Conservation (phyloP, 257 asterid genomes). For the Petrea volubilis region DNA sequence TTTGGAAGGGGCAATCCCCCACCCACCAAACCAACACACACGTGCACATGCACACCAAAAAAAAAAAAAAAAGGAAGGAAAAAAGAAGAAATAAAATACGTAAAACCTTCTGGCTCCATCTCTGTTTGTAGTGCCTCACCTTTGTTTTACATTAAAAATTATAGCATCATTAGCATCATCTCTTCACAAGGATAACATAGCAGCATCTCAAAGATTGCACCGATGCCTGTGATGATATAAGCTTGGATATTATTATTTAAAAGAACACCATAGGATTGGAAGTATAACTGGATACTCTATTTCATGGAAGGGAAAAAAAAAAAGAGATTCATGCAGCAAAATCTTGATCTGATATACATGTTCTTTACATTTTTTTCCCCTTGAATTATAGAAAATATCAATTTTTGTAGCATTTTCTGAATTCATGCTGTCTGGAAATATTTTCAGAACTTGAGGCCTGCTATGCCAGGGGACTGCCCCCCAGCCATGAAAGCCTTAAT, state of each 20-base stretch:
- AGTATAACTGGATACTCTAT: neutral
- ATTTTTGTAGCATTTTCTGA: neutral
- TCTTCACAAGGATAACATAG: too few species aligned
- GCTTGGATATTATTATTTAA: neutral
- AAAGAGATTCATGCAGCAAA: neutral
- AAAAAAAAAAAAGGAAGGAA: too few species aligned
- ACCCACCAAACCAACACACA: too few species aligned
- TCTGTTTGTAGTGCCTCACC: too few species aligned
- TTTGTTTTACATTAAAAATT: too few species aligned
- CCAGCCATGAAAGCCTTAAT: conserved; percentile 78
- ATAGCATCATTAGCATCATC: too few species aligned
- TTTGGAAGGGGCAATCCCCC: too few species aligned
- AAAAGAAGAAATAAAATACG: too few species aligned
- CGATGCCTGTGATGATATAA: neutral
- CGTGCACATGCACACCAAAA: too few species aligned
- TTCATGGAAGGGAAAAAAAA: too few species aligned
- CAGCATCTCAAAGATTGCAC: neutral
- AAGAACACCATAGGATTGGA: neutral
- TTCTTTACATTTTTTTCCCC: neutral
- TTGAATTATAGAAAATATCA: neutral
- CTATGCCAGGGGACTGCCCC: conserved; percentile 60
- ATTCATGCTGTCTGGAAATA: conserved; percentile 3
- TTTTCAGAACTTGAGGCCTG: conserved; percentile 74
- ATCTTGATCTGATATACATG: neutral
- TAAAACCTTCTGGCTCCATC: too few species aligned